These are phyloP conservation scores for Candida sp. DNA, from an alignment of 1,139 yeast genomes.

Conservation along the genomic window DNA sequence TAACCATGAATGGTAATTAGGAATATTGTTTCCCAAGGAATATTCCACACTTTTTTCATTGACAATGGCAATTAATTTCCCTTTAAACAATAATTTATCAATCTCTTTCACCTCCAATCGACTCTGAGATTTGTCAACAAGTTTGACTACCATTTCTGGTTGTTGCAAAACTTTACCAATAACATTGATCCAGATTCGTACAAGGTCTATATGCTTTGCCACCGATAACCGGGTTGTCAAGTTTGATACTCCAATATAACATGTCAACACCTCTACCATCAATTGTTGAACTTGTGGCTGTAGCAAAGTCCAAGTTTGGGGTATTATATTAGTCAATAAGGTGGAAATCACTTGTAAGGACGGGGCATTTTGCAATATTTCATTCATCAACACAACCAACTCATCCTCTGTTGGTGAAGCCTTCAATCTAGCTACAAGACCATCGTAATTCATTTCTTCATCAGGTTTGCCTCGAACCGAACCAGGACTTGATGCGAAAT, in stretches of 20 bases:
- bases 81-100: constrained; percentile 36
- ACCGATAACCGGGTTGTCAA: constrained; percentile 16
- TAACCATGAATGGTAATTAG: constrained; percentile 20
- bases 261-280: constrained; percentile 15
- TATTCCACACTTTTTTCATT: constrained; percentile 17
- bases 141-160: constrained; percentile 12
- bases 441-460: too few relatives aligned
- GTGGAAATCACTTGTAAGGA: constrained; percentile 16
- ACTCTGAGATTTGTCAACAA: constrained; percentile 8
- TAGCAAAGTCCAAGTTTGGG: constrained; percentile 16
- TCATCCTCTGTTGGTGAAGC: constrained; percentile 16
- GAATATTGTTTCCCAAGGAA: constrained; percentile 12
- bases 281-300: constrained; percentile 9
- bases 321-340: constrained; percentile 30
- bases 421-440: constrained; percentile 11
- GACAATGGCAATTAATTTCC: constrained; percentile 22
- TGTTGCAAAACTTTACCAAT: constrained; percentile 8
- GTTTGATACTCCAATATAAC: constrained; percentile 28
- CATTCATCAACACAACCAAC: constrained; percentile 10
- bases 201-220: constrained; percentile 1
- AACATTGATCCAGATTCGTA: neutral
- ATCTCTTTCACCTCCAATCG: constrained; percentile 25
- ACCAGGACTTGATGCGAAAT: too few relatives aligned
- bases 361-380: constrained; percentile 2
- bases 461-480: too few relatives aligned